Evolutionary conservation across 352 stramenopile species (phyloP).

Genomic region (Pythium brassicae): DNA sequence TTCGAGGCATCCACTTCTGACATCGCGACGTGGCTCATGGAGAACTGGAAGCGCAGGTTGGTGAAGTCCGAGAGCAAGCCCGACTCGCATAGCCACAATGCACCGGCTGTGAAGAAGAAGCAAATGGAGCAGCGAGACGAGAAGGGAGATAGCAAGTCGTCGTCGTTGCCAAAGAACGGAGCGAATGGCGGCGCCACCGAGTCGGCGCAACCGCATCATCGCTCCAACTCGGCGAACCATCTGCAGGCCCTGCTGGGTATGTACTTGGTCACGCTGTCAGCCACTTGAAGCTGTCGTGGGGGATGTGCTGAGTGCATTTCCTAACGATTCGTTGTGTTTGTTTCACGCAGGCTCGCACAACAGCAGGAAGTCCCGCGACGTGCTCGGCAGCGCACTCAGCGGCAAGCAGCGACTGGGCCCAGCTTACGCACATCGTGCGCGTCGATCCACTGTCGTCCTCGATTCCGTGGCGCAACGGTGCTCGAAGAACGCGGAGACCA

Average conservation of each 20-base stretch:
- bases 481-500: constrained; percentile 1
- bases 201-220: constrained; percentile 1
- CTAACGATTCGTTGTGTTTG: too few relatives aligned
- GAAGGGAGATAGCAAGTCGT: constrained; percentile 10
- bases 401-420: constrained; percentile 26
- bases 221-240: constrained; percentile 62
- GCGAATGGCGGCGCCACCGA: too few relatives aligned
- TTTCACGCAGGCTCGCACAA: constrained; percentile 23
- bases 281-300: too few relatives aligned
- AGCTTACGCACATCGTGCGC: constrained; percentile 36
- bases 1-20: constrained; percentile 25
- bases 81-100: constrained; percentile 8
- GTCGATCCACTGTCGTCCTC: constrained; percentile 42
- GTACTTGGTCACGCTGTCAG: too few relatives aligned
- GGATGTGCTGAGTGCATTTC: too few relatives aligned
- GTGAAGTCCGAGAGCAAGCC: constrained; percentile 13
- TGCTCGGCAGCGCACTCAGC: constrained; percentile 30
- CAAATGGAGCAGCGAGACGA: constrained; percentile 5
- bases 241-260: constrained; percentile 54
- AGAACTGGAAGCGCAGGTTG: constrained; percentile 49
- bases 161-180: constrained; percentile 18
- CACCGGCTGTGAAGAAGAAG: constrained; percentile 1
- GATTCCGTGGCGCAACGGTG: constrained; percentile 37
- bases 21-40: constrained; percentile 48
- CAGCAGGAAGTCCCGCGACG: constrained; percentile 25